Percentiles rank a stretch among this genome's conserved stretches.
phyloP scores from a whole-genome alignment of 345 rosid genomes.

The Camelina sativa region DNA sequence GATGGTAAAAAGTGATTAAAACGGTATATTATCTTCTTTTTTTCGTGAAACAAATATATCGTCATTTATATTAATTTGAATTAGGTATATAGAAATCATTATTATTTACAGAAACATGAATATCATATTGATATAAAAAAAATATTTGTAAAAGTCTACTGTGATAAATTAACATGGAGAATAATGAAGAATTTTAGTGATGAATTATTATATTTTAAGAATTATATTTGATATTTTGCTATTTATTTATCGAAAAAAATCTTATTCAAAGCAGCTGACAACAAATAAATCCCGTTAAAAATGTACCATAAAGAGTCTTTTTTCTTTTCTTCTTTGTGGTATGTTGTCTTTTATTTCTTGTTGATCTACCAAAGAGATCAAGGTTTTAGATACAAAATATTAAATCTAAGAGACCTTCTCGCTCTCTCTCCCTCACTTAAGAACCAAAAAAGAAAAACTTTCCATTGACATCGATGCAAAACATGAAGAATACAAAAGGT shows the following conservation, averaged over 20 bases:
- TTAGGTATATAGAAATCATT: not conserved
- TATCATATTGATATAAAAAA: not conserved
- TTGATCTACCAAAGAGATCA: no score
- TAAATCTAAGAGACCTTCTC: not conserved
- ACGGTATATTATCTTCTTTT: not conserved
- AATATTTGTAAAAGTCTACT: not conserved
- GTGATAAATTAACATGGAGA: not conserved
- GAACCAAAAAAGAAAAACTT: not conserved
- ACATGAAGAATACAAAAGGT: constrained; percentile 38
- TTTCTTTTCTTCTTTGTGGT: no score
- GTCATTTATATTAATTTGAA: not conserved
- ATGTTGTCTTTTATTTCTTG: no score
- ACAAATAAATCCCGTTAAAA: no score
- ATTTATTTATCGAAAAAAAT: no score
- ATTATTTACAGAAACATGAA: no score
- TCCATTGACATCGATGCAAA: constrained; percentile 30
- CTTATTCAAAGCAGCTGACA: no score
- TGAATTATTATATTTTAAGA: no score
- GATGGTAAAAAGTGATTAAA: not conserved
- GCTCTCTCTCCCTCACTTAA: not conserved
- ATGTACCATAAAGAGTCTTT: no score
- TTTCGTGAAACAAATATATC: not conserved
- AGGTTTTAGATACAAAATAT: no score
- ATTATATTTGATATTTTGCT: no score
- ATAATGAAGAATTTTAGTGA: no score